These are phyloP conservation scores for Melaleuca quinquenervia DNA, from an alignment of 345 rosid genomes.

Conservation along the genomic window DNA sequence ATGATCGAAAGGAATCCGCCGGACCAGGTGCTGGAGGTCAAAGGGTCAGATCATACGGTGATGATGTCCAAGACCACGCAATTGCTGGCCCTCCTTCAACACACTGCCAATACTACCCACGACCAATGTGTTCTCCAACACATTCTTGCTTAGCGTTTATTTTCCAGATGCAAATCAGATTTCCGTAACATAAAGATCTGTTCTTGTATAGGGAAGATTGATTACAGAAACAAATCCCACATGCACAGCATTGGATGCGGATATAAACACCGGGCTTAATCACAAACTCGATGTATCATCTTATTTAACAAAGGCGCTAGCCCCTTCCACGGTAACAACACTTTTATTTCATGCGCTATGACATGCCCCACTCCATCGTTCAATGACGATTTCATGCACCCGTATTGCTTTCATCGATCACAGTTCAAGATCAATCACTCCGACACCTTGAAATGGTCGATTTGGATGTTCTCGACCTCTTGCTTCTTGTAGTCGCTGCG, in stretches of 20 bases:
- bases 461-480: conserved; percentile 32
- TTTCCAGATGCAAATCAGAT: background rate
- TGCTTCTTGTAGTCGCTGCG: conserved; percentile 32
- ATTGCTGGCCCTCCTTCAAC: conserved; percentile 8
- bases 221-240: background rate
- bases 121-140: too few species aligned
- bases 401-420: background rate
- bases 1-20: conserved; percentile 40
- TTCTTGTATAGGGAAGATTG: background rate
- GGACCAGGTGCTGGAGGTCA: conserved; percentile 23
- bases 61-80: conserved; percentile 32
- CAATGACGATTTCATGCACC: background rate
- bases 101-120: conserved; percentile 4
- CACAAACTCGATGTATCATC: background rate
- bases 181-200: background rate
- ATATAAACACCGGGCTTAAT: background rate
- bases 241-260: background rate
- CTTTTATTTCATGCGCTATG: background rate
- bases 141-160: background rate
- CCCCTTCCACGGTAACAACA: background rate
- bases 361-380: background rate
- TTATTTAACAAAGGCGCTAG: background rate
- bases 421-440: background rate
- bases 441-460: conserved; percentile 15
- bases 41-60: conserved; percentile 50